Base-by-base conservation (phyloP, 2,329 filamentous ascomycete species). In the Monilinia fructicola region DNA sequence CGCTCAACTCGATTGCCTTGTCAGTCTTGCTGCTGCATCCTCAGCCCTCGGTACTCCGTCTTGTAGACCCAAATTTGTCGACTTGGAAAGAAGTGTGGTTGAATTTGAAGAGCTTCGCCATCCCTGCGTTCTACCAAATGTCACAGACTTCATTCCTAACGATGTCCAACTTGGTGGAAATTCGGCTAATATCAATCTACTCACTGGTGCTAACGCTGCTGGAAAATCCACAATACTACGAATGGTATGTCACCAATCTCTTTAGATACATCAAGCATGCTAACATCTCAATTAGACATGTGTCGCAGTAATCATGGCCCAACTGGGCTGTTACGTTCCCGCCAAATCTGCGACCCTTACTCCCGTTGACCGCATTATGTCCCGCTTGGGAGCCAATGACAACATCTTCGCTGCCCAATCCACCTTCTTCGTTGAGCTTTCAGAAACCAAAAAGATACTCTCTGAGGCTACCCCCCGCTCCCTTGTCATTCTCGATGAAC, bases 331-430 rank as follows among this genome's bases (percentile, higher is more conserved):
- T 77, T 90, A 96, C 72, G 87, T 99, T 1, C 95, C 95, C 1
- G 93, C 92, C 67, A 82, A 85, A 23, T 92, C 88, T 3, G 95
- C 95, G 1, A 87, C 85, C 3, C 83, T 99, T 54, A 98, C 94
- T 0, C 94, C 95, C 0, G 88, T 96, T 3, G 95, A 99, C 77
- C 91, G 95, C 65, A 98, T 99, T 81, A 99, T 99, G 95, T 98
- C 94, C 12, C 92, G 95, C 55, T 87, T 99, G 0, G 95, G 95
- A 12, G 95, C 95, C 58, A 97, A 98, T 75, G 95, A 99, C 85
- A 98, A 98, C 78, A 99, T 99, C 73, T 98, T 99, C 76, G 95
- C 94, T 1, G 92, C 94, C 0, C 95, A 99, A 78, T 96, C 92
- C 18, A 99, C 95, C 2, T 99, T 99, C 82, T 98, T 99, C 75